Conservation (phyloP, 169 alveolate genomes). For the Eimeria brunetti region DNA sequence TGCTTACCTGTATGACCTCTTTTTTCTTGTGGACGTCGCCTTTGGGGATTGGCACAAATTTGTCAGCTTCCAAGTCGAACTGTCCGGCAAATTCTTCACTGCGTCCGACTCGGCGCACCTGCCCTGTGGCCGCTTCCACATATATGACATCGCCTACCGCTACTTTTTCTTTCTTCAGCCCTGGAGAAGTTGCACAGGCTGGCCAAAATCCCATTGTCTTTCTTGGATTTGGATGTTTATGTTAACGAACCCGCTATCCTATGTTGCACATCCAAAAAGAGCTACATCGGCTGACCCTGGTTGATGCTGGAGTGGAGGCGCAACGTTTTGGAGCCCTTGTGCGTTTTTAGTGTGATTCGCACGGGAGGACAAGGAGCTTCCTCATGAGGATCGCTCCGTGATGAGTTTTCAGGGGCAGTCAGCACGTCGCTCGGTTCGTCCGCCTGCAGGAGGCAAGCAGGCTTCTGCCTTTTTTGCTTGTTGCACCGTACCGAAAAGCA, state of each 20-base stretch:
- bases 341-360: constrained; percentile 96
- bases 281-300: constrained; percentile 47
- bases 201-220: background rate
- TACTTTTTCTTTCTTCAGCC: constrained; percentile 98
- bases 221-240: too few relatives aligned
- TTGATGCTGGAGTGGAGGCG: constrained; percentile 96
- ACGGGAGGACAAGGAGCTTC: constrained; percentile 87
- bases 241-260: background rate
- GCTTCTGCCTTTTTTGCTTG: background rate
- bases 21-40: constrained; percentile 99
- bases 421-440: constrained; percentile 43
- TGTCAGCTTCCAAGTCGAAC: constrained; percentile 99
- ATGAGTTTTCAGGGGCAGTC: constrained; percentile 9
- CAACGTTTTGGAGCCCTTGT: constrained; percentile 98
- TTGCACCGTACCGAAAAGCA: background rate
- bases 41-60: constrained; percentile 99
- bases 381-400: constrained; percentile 24
- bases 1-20: constrained; percentile 94
- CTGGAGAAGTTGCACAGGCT: constrained; percentile 68
- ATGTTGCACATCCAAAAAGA: background rate
- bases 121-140: constrained; percentile 98
- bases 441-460: constrained; percentile 13
- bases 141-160: constrained; percentile 88
- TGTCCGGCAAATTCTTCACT: constrained; percentile 98
- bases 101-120: constrained; percentile 98